These are phyloP conservation scores for Paecilomyces dactylethromorphus DNA, from an alignment of 2,329 filamentous ascomycete genomes.

Conservation along the genomic window DNA sequence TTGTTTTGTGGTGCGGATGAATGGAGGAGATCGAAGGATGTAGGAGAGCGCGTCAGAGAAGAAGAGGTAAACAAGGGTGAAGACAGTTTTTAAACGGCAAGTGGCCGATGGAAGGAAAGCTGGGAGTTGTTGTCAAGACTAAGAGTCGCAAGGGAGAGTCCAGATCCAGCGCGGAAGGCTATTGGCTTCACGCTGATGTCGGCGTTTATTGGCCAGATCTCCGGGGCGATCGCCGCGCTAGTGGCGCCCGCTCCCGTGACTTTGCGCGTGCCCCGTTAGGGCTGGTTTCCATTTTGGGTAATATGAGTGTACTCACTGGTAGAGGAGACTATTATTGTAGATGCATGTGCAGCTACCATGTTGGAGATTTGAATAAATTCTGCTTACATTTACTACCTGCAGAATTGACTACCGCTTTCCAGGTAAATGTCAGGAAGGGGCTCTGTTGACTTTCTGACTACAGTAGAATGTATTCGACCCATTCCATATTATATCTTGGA, in stretches of 20 bases:
- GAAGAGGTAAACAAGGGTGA: slow-evolving; percentile 9
- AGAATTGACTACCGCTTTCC: too few relatives aligned
- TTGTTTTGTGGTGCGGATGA: neutral
- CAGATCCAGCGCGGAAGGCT: neutral
- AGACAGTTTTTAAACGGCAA: neutral
- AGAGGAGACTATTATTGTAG: too few relatives aligned
- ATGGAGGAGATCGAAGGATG: slow-evolving; percentile 9
- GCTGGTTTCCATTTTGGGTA: neutral
- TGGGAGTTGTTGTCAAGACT: neutral
- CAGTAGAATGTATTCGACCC: too few relatives aligned
- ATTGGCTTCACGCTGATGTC: neutral
- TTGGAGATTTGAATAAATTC: too few relatives aligned
- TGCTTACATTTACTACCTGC: too few relatives aligned
- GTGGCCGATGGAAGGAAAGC: slow-evolving; percentile 2
- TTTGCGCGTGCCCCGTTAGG: neutral
- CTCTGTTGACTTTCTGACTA: too few relatives aligned
- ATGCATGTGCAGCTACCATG: too few relatives aligned
- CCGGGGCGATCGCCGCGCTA: neutral
- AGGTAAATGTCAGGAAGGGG: too few relatives aligned
- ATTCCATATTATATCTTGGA: too few relatives aligned
- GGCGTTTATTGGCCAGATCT: neutral
- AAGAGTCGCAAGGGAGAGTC: neutral
- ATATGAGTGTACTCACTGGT: too few relatives aligned
- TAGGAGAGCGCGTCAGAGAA: slow-evolving; percentile 12
- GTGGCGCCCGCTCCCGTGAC: neutral